Base-by-base conservation (phyloP, 2,329 filamentous ascomycete species). In the Penicillium vulpinum region DNA sequence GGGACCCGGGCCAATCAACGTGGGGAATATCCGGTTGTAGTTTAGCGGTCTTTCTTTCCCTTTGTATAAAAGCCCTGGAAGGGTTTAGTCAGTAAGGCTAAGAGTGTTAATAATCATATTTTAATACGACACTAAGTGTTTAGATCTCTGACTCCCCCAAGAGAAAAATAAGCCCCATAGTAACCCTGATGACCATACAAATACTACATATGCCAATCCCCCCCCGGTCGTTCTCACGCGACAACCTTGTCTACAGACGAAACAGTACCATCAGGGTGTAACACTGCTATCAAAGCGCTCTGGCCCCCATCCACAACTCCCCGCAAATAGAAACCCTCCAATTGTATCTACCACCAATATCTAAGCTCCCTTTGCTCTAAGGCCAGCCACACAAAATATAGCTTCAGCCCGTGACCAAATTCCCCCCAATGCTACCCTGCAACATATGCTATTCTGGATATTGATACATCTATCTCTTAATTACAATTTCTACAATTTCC, bases 281-380 rank as follows among this genome's bases (percentile, higher is more conserved):
- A 66, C 63, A 58, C 59, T 62, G 35, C 54, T 61, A 66, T 63
- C 61, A 59, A 60, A 62, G 62, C 57, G 60, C 51, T 18, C n/a
- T 4, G 6, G 5, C 24, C 31, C 26, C 28, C 43, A 24, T 33
- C 22, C 18, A n/a, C 16, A 7, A 18, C 13, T 3, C 36, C 24
- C 39, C 40, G 45, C 38, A 51, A 29, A 10, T 16, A 31, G 16
- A 18, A 10, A 3, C 11, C 31, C n/a, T 15, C 41, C 41, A 47
- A 45, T 45, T 21, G 21, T 35, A 48, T n/a, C 21, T 36, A 11
- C 26, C 22, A 16, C 18, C 26, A 15, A 28, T 43, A 31, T 31
- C 24, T 35, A 15, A 29, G 22, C 13, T 11, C 16, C 29, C 18
- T 31, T 13, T 36, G 7, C 3, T 3, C 4, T 18, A 28, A 48